Evolutionary conservation across 176 grass and related monocot species (phyloP).

Genomic region (Musa beccarii): DNA sequence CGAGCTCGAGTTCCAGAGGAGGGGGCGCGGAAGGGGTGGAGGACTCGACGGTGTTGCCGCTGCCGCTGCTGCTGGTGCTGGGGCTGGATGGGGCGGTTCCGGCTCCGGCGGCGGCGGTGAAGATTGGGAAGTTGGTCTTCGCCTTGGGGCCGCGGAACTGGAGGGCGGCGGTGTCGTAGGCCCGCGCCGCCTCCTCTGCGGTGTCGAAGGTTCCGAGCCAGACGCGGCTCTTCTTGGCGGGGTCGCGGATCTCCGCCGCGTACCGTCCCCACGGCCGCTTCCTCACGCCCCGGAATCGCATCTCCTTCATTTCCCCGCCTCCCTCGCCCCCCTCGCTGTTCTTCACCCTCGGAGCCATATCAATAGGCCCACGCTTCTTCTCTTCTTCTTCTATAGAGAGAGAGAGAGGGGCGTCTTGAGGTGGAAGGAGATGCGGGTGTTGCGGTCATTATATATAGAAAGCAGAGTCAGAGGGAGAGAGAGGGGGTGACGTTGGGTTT

Average conservation of each 20-base stretch:
- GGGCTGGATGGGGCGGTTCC: background rate
- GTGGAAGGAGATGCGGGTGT: background rate
- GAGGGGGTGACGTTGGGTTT: background rate
- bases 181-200: constrained; percentile 2
- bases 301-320: background rate
- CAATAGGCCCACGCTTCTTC: background rate
- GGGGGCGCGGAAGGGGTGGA: background rate
- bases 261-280: constrained; percentile 26
- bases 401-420: background rate
- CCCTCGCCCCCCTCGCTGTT: background rate
- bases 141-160: constrained; percentile 2
- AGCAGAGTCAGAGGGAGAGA: background rate
- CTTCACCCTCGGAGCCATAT: background rate
- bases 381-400: background rate
- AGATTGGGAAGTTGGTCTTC: background rate
- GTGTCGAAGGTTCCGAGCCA: constrained; percentile 29
- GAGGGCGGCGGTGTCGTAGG: constrained; percentile 6
- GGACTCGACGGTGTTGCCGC: background rate
- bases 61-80: background rate
- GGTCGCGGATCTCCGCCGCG: constrained; percentile 28
- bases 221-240: constrained; percentile 6
- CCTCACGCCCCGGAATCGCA: constrained; percentile 22
- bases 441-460: background rate
- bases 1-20: background rate
- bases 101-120: background rate